Percentiles rank a stretch among this genome's conserved stretches.
Evolutionary conservation across 179 eudicot genomes (phyloP).

Genomic region (Amaranthus tricolor): DNA sequence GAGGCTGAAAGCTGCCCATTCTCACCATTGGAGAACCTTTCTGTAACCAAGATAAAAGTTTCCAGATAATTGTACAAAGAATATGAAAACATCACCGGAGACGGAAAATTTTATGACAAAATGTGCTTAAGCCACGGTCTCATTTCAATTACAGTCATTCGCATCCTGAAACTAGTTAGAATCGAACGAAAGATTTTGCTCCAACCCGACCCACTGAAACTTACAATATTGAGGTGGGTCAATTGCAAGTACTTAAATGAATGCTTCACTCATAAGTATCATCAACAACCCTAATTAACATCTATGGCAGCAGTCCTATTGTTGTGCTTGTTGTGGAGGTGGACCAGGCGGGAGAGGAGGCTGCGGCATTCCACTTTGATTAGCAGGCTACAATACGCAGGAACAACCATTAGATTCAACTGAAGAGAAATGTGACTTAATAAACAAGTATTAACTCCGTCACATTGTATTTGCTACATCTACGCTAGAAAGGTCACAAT

Average conservation of each 20-base stretch:
- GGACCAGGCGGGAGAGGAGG: constrained; percentile 57
- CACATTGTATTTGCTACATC: too few relatives aligned
- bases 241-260: not conserved
- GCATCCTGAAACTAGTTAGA: constrained; percentile 1
- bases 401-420: not conserved
- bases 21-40: too few relatives aligned
- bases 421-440: not conserved
- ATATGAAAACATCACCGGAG: too few relatives aligned
- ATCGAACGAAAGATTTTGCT: not conserved
- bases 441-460: not conserved
- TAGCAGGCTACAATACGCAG: constrained; percentile 50
- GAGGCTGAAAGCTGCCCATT: too few relatives aligned
- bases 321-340: constrained; percentile 46
- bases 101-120: not conserved
- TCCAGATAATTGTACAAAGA: too few relatives aligned
- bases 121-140: constrained; percentile 2
- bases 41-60: too few relatives aligned
- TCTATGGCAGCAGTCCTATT: constrained; percentile 3
- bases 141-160: not conserved
- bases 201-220: too few relatives aligned
- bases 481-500: too few relatives aligned
- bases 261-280: not conserved
- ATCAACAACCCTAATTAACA: not conserved
- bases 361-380: constrained; percentile 57
- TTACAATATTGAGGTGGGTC: not conserved